phyloP scores from a whole-genome alignment of 768 basidiomycete species.

The Neoboletus subvelutipes region DNA sequence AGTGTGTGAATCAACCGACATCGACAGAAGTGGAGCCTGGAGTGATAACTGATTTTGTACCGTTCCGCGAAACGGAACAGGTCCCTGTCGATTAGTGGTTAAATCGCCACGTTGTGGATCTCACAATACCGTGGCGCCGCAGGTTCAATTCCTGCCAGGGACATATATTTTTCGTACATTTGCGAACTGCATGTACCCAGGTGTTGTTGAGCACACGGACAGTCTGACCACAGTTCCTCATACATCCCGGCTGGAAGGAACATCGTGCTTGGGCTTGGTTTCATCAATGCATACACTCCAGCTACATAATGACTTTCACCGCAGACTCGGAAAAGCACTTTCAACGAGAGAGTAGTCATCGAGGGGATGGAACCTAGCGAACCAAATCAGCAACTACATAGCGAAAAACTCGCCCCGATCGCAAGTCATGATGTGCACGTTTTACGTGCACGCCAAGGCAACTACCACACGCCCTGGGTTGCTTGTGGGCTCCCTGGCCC shows the following conservation, averaged over 20 bases:
- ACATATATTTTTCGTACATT: conserved; percentile 9
- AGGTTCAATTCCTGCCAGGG: conserved; percentile 41
- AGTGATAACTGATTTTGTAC: neutral
- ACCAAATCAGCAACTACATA: neutral
- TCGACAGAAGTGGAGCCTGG: neutral
- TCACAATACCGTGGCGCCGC: conserved; percentile 38
- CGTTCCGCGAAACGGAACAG: neutral
- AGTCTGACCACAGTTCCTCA: neutral
- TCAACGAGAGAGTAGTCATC: neutral
- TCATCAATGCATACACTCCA: neutral
- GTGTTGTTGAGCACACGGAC: conserved; percentile 13
- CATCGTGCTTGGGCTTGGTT: neutral
- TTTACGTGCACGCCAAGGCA: neutral
- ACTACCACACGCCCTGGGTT: conserved; percentile 30
- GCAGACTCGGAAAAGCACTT: neutral
- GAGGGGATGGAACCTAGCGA: neutral
- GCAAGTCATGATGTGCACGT: neutral
- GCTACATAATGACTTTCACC: neutral
- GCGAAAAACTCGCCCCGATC: neutral
- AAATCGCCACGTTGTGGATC: conserved; percentile 42
- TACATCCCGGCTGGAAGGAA: neutral
- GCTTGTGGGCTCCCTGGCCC: conserved; percentile 29
- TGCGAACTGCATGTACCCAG: neutral
- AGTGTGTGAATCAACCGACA: too few relatives aligned
- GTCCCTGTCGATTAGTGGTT: conserved; percentile 46